Evolutionary conservation across 306 rosid genomes (phyloP).

Genomic region (Cyamopsis tetragonoloba): DNA sequence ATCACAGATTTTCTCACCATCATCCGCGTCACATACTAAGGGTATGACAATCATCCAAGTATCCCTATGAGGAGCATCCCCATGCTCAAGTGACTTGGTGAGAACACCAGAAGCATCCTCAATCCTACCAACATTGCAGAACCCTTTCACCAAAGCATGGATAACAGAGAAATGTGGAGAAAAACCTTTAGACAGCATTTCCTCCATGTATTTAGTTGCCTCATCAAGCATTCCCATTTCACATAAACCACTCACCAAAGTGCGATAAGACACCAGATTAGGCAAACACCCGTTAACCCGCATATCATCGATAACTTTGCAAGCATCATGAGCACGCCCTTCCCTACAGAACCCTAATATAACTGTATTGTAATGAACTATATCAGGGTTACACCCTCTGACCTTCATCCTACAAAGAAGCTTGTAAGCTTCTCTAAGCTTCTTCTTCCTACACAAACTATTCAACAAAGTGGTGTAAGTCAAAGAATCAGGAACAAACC

Average conservation of each 20-base stretch:
- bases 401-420: slow-evolving; percentile 96
- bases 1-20: slow-evolving; percentile 27
- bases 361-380: slow-evolving; percentile 76
- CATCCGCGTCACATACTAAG: slow-evolving; percentile 59
- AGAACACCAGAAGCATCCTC: slow-evolving; percentile 69
- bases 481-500: slow-evolving; percentile 73
- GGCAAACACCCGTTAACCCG: slow-evolving; percentile 68
- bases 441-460: slow-evolving; percentile 88
- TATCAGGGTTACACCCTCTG: slow-evolving; percentile 88
- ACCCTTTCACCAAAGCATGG: slow-evolving; percentile 59
- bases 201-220: slow-evolving; percentile 50
- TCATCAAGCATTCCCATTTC: slow-evolving; percentile 64
- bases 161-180: slow-evolving; percentile 67
- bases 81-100: slow-evolving; percentile 41
- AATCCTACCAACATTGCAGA: slow-evolving; percentile 63
- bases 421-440: slow-evolving; percentile 82
- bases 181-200: slow-evolving; percentile 60
- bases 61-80: slow-evolving; percentile 66
- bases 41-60: slow-evolving; percentile 59
- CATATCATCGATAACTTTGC: slow-evolving; percentile 81
- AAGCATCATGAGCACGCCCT: slow-evolving; percentile 69
- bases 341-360: slow-evolving; percentile 77
- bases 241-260: slow-evolving; percentile 62
- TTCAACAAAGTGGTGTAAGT: slow-evolving; percentile 83
- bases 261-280: slow-evolving; percentile 67